phyloP scores from a whole-genome alignment of 2,329 filamentous ascomycete genomes.

The Xylariaceae sp. region DNA sequence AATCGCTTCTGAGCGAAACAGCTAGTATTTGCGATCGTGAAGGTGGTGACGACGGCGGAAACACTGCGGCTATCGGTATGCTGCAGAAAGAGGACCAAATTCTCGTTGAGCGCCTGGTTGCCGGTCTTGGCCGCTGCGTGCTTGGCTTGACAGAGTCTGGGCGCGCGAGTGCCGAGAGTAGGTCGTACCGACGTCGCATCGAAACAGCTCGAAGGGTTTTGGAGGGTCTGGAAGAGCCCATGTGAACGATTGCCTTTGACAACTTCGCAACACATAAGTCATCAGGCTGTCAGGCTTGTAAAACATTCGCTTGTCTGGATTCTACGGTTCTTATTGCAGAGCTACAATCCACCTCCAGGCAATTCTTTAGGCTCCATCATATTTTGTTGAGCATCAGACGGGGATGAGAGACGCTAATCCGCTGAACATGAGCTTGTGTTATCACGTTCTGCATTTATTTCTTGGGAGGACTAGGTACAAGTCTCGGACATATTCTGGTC shows the following conservation, averaged over 20 bases:
- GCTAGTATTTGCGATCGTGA: slow-evolving; percentile 36
- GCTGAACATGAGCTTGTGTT: too few relatives aligned
- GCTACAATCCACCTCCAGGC: too few relatives aligned
- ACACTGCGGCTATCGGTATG: slow-evolving; percentile 39
- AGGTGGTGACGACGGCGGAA: slow-evolving; percentile 19
- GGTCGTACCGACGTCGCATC: slow-evolving; percentile 65
- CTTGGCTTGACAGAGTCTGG: slow-evolving; percentile 53
- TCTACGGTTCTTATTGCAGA: too few relatives aligned
- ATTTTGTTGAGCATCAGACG: too few relatives aligned
- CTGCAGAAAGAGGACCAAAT: slow-evolving; percentile 54
- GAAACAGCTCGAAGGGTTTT: slow-evolving; percentile 70
- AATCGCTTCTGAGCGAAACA: slow-evolving; percentile 45
- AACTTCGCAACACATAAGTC: slow-evolving; percentile 2
- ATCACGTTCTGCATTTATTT: too few relatives aligned
- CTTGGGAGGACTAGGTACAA: too few relatives aligned
- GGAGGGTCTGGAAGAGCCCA: slow-evolving; percentile 56
- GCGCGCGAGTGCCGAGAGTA: slow-evolving; percentile 51
- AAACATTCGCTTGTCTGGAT: too few relatives aligned
- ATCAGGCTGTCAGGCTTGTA: too few relatives aligned
- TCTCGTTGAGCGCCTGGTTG: slow-evolving; percentile 56
- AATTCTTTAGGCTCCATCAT: too few relatives aligned
- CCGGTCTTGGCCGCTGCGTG: slow-evolving; percentile 56
- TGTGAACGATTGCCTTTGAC: slow-evolving; percentile 15
- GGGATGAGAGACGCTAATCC: too few relatives aligned
- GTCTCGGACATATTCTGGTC: too few relatives aligned